Evolutionary conservation across 495 filamentous ascomycete species (phyloP).

Genomic region (Xylaria cubensis): DNA sequence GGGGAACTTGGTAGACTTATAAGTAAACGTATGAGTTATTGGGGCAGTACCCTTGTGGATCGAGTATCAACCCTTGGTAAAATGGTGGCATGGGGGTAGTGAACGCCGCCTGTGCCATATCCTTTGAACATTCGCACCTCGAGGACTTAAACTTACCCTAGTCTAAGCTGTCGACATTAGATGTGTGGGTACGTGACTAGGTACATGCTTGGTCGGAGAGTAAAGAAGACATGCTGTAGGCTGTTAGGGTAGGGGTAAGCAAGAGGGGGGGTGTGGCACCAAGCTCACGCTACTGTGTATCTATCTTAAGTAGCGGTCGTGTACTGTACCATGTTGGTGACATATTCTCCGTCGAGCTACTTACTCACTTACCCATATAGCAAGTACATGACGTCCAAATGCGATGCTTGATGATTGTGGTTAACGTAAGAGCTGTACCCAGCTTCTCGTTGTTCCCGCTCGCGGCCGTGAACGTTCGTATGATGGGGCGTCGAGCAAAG

Average conservation of each 20-base stretch:
- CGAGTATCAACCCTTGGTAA: slow-evolving; percentile 19
- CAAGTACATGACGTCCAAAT: neutral
- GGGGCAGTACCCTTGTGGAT: slow-evolving; percentile 42
- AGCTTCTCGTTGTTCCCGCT: neutral
- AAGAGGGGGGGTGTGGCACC: slow-evolving; percentile 23
- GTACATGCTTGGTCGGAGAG: slow-evolving; percentile 21
- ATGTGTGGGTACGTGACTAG: slow-evolving; percentile 21
- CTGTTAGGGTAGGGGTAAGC: slow-evolving; percentile 22
- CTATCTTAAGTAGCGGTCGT: slow-evolving; percentile 24
- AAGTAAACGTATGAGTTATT: slow-evolving; percentile 26
- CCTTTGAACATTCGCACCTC: slow-evolving; percentile 8
- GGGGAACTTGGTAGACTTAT: slow-evolving; percentile 42
- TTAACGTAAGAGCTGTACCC: neutral
- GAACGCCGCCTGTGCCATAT: slow-evolving; percentile 25
- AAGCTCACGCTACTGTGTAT: slow-evolving; percentile 25
- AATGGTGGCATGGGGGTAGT: slow-evolving; percentile 8
- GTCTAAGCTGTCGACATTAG: slow-evolving; percentile 15
- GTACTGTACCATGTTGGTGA: slow-evolving; percentile 9
- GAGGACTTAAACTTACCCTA: slow-evolving; percentile 25
- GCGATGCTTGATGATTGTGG: neutral
- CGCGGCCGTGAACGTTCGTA: neutral
- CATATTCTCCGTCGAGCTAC: slow-evolving; percentile 8
- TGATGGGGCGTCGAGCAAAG: neutral
- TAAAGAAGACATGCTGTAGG: slow-evolving; percentile 13
- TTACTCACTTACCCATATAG: neutral